Conservation (phyloP, 176 grass and related monocot species). For the Cenchrus fungigraminus region DNA sequence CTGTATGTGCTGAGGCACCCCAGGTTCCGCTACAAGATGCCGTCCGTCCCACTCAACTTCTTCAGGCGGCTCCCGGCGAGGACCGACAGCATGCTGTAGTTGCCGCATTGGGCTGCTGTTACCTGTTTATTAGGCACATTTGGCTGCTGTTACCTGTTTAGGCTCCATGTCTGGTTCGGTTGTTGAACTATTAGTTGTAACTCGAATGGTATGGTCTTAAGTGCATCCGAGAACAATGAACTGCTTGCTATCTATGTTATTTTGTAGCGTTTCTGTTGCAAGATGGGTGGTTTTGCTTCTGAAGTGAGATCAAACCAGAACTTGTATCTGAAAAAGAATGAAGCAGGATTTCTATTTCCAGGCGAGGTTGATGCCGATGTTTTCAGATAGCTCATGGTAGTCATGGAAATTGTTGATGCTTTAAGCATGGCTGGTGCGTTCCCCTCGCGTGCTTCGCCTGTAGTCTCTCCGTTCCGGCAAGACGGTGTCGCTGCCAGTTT, state of each 20-base stretch:
- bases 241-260: conserved; percentile 14
- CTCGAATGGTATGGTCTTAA: not conserved
- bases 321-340: no score
- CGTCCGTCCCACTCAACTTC: conserved; percentile 70
- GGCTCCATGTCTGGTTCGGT: not conserved
- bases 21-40: conserved; percentile 69
- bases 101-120: no score
- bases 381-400: not conserved
- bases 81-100: conserved; percentile 67
- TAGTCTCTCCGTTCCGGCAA: no score
- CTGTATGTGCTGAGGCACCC: conserved; percentile 66
- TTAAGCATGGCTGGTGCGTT: no score
- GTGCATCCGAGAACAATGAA: not conserved
- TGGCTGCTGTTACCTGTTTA: not conserved
- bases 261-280: conserved; percentile 8
- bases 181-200: not conserved
- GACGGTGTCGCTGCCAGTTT: no score
- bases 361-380: not conserved
- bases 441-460: no score
- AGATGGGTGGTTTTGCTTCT: no score
- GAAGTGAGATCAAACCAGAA: no score
- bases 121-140: no score
- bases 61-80: conserved; percentile 72
- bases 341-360: not conserved
- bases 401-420: no score